These are phyloP conservation scores for Ogataea thermomethanolica DNA, from an alignment of 805 yeast species.

Conservation along the genomic window DNA sequence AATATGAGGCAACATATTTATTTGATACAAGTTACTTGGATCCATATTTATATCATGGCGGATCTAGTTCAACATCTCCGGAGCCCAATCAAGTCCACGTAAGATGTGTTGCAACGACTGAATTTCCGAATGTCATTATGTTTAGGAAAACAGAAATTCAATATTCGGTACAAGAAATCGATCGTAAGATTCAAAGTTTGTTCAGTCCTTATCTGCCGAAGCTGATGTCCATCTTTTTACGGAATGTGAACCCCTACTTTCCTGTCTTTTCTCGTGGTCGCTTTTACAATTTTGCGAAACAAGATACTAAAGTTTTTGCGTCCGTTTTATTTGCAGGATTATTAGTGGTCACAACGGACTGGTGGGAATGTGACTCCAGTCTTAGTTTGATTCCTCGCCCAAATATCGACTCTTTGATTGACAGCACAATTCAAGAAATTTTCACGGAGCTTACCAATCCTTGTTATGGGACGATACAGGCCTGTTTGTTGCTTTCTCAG, in stretches of 20 bases:
- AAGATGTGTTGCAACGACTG: constrained; percentile 3
- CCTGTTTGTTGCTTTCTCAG: constrained; percentile 15
- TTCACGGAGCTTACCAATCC: constrained; percentile 13
- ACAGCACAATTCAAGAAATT: constrained; percentile 3
- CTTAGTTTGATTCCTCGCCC: constrained; percentile 14
- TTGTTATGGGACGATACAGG: constrained; percentile 17
- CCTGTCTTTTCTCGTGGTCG: constrained; percentile 19
- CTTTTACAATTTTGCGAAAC: constrained; percentile 15
- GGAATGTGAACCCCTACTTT: constrained; percentile 16
- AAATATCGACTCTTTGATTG: constrained; percentile 2
- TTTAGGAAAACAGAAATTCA: constrained; percentile 3
- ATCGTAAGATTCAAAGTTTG: constrained; percentile 3
- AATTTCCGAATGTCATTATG: constrained; percentile 5
- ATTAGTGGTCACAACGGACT: constrained; percentile 13
- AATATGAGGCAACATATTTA: constrained; percentile 9
- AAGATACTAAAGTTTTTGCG: constrained; percentile 14
- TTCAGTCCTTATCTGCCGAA: constrained; percentile 11
- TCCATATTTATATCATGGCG: constrained; percentile 6
- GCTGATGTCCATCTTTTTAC: constrained; percentile 13
- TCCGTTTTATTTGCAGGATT: constrained; percentile 14
- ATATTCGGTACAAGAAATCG: constrained; percentile 2
- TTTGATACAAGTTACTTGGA: constrained; percentile 15
- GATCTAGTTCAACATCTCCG: background rate
- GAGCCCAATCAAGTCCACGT: constrained; percentile 1
- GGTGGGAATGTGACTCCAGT: constrained; percentile 16